A percentile compares a stretch with the other conserved stretches of the same genome.
phyloP scores from a whole-genome alignment of 148 eudicot genomes.

The Nepenthes mirabilis region DNA sequence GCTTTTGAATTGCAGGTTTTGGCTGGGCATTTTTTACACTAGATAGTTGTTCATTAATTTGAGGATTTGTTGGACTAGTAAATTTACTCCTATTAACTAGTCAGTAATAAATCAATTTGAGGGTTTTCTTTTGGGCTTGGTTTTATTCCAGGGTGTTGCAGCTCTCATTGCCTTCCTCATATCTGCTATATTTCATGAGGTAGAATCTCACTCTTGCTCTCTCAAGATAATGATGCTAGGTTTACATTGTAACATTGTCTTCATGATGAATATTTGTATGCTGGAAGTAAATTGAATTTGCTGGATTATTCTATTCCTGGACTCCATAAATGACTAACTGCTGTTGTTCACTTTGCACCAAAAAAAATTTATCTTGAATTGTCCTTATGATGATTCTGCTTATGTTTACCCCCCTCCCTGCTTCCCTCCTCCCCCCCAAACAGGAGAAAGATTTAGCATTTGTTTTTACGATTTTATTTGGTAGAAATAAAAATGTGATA shows the following conservation, averaged over 20 bases:
- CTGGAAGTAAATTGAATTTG: too few relatives aligned
- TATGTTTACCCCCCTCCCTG: neutral
- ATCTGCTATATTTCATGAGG: slow-evolving; percentile 96
- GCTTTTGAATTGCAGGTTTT: too few relatives aligned
- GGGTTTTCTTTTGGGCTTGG: slow-evolving; percentile 1
- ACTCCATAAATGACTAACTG: too few relatives aligned
- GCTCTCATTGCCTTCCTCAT: slow-evolving; percentile 65
- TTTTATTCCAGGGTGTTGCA: slow-evolving; percentile 54
- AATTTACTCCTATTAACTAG: neutral
- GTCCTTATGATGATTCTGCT: neutral
- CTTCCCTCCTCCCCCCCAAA: neutral
- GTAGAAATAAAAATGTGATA: too few relatives aligned
- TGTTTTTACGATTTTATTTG: too few relatives aligned
- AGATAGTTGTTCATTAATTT: too few relatives aligned
- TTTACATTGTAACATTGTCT: neutral
- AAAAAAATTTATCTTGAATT: neutral
- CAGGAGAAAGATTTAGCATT: neutral
- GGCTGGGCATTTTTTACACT: too few relatives aligned
- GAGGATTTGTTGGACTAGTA: neutral
- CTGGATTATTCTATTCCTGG: too few relatives aligned
- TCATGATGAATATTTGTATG: too few relatives aligned
- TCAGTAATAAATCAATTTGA: neutral
- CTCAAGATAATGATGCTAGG: neutral
- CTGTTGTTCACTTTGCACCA: neutral
- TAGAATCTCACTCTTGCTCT: slow-evolving; percentile 10